A percentile compares a stretch with the other conserved stretches of the same genome.
These are phyloP conservation scores for Dendrobium huoshanense DNA, from an alignment of 106 monocot species.

Conservation along the genomic window DNA sequence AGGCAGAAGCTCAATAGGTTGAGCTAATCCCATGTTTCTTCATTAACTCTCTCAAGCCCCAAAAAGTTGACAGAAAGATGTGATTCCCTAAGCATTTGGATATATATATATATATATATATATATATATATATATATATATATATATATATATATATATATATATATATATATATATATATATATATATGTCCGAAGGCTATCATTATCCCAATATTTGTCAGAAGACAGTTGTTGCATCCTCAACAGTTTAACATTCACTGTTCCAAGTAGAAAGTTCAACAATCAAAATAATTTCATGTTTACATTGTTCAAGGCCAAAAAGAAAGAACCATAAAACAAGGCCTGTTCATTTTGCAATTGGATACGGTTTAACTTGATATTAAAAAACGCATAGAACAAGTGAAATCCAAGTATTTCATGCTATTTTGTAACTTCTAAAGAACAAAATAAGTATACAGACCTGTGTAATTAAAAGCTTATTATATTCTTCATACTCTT, in stretches of 20 bases:
- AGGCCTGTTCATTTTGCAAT: background rate
- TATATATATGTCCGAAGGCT: background rate
- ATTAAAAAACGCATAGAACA: background rate
- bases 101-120: background rate
- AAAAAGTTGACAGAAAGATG: background rate
- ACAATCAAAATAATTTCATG: background rate
- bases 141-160: too few relatives aligned
- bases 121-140: too few relatives aligned
- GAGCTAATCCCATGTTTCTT: background rate
- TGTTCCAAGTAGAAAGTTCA: background rate
- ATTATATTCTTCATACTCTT: constrained; percentile 78
- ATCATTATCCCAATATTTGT: background rate
- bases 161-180: too few relatives aligned
- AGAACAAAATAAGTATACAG: background rate
- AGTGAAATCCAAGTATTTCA: background rate
- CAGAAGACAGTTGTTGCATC: background rate
- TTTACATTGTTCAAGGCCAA: background rate
- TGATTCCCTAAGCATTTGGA: background rate
- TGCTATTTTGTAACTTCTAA: background rate
- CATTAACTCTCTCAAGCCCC: background rate
- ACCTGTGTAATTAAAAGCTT: constrained; percentile 70
- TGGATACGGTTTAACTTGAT: background rate
- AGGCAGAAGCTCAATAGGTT: background rate
- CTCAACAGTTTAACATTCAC: background rate
- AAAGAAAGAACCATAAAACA: background rate